Percentiles rank a stretch among this genome's conserved stretches.
These are phyloP conservation scores for Cavenderia fasciculata DNA, from an alignment of 78 protist species.

Conservation along the genomic window DNA sequence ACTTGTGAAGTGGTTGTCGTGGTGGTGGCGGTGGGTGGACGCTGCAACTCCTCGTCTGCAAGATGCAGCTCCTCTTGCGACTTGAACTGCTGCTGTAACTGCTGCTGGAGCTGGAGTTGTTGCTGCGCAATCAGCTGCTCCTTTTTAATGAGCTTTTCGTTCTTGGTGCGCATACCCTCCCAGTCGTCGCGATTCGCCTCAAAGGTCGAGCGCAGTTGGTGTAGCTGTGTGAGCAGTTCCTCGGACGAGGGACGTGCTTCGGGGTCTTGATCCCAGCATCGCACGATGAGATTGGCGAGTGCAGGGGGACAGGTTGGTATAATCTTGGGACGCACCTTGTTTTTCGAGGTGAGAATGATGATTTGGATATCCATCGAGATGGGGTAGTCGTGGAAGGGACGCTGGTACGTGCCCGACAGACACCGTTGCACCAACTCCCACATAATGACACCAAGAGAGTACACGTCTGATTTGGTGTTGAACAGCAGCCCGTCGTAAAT, in stretches of 20 bases:
- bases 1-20: too few species aligned
- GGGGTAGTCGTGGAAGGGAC: slow-evolving; percentile 75
- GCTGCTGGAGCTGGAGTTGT: background rate
- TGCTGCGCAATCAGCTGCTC: background rate
- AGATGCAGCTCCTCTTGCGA: too few species aligned
- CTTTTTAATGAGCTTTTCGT: background rate
- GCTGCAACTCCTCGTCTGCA: too few species aligned
- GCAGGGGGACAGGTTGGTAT: slow-evolving; percentile 30
- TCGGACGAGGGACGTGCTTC: slow-evolving; percentile 25
- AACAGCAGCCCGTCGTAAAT: slow-evolving; percentile 73
- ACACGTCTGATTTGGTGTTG: slow-evolving; percentile 73
- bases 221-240: background rate
- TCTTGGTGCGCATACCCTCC: slow-evolving; percentile 47
- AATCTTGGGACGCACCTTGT: slow-evolving; percentile 66
- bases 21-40: too few species aligned
- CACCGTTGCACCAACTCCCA: slow-evolving; percentile 72
- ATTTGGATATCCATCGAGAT: slow-evolving; percentile 73
- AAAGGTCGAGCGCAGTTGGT: background rate
- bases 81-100: background rate
- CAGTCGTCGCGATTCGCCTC: slow-evolving; percentile 33
- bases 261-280: slow-evolving; percentile 62
- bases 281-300: slow-evolving; percentile 6
- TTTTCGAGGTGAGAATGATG: slow-evolving; percentile 61
- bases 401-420: slow-evolving; percentile 25
- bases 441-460: slow-evolving; percentile 71